Evolutionary conservation across 768 basidiomycete genomes (phyloP).

Genomic region (Porphyrellus cyaneotinctus): DNA sequence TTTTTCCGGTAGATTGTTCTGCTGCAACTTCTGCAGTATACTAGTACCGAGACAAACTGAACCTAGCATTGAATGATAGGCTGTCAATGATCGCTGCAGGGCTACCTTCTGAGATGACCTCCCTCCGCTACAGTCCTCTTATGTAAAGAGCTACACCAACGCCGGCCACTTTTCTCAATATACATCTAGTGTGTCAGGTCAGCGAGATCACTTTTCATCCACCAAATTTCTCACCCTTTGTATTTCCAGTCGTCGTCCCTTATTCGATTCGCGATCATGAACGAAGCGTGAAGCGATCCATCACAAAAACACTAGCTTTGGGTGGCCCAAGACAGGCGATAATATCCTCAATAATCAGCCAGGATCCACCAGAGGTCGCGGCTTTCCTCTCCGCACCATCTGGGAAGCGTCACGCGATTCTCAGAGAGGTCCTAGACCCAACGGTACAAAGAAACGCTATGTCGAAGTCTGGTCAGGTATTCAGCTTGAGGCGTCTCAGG

Average conservation of each 20-base stretch:
- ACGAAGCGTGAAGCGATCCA: slow-evolving; percentile 44
- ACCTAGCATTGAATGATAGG: too few species aligned
- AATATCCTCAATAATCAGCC: slow-evolving; percentile 12
- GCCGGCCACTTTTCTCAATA: slow-evolving; percentile 33
- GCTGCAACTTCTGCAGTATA: too few species aligned
- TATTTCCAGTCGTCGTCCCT: slow-evolving; percentile 35
- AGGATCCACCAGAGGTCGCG: slow-evolving; percentile 34
- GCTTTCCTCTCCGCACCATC: slow-evolving; percentile 42
- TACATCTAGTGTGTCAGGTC: slow-evolving; percentile 17
- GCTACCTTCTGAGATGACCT: slow-evolving; percentile 9
- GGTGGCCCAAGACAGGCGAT: slow-evolving; percentile 10
- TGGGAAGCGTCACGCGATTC: slow-evolving; percentile 39
- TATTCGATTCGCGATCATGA: slow-evolving; percentile 50
- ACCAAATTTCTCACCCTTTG: too few species aligned
- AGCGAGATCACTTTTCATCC: background rate
- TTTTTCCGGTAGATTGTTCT: too few species aligned
- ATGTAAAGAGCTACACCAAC: slow-evolving; percentile 35
- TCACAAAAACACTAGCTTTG: slow-evolving; percentile 31
- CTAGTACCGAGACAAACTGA: too few species aligned
- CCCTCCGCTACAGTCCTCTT: slow-evolving; percentile 15
- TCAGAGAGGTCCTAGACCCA: slow-evolving; percentile 36
- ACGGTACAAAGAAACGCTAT: slow-evolving; percentile 39
- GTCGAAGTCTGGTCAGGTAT: slow-evolving; percentile 58
- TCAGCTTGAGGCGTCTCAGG: slow-evolving; percentile 41
- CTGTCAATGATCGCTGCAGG: too few species aligned